Evolutionary conservation across 306 rosid species (phyloP).

Genomic region (Cicer chorassanicum): DNA sequence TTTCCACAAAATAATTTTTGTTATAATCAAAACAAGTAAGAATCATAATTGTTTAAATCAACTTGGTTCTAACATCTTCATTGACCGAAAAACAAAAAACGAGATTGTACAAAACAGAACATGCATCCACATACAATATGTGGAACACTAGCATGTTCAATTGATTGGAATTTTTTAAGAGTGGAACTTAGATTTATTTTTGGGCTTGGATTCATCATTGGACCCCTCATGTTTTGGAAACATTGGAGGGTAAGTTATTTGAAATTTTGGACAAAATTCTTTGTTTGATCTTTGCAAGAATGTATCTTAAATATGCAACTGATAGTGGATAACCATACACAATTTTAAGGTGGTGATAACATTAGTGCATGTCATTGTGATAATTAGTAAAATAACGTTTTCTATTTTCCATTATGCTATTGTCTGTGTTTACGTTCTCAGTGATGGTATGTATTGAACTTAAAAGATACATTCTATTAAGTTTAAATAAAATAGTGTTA

Average conservation of each 20-base stretch:
- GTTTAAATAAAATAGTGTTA: background rate
- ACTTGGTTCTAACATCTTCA: constrained; percentile 6
- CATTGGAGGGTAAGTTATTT: background rate
- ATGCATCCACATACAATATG: background rate
- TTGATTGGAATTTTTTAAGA: constrained; percentile 9
- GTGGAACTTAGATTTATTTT: constrained; percentile 25
- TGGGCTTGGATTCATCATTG: constrained; percentile 19
- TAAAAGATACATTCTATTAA: background rate
- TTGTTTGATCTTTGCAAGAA: constrained; percentile 26
- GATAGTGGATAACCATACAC: background rate
- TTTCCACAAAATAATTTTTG: too few relatives aligned
- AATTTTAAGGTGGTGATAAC: background rate
- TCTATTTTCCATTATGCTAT: background rate
- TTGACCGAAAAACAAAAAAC: background rate
- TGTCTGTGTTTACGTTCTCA: background rate
- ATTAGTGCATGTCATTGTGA: constrained; percentile 16
- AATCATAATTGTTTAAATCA: too few relatives aligned
- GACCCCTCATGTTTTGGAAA: background rate
- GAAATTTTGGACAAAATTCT: background rate
- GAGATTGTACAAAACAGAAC: background rate
- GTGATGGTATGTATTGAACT: background rate
- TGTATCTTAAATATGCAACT: background rate
- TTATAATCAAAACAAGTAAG: too few relatives aligned
- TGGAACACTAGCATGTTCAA: background rate
- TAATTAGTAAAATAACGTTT: background rate